Evolutionary conservation across 768 basidiomycete species (phyloP), one percentile per base, ranked within the genome.

Genomic region (Pleurotus giganteus): DNA sequence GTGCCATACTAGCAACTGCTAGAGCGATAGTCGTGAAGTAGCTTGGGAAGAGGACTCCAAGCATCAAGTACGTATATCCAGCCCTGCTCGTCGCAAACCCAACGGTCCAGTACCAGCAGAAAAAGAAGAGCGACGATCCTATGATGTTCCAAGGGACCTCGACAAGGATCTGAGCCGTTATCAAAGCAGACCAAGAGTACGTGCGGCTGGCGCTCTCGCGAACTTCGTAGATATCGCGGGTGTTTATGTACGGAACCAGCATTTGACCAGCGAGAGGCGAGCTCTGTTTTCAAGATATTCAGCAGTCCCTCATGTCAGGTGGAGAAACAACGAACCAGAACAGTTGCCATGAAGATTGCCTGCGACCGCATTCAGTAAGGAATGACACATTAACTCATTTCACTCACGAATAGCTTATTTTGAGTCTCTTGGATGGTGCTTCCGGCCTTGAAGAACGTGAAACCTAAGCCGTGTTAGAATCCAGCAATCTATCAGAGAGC

Each of bases 101-200:
- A 47, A 86, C 82, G 4, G 85, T 84, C 81, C 82, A 87, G 67
- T 78, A 88, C 86, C 86, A 89, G 60, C 78, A 81, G 50, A 85
- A 60, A 71, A 81, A 89, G 68, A 84, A 77, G 11, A 88, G 53
- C 0, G 76, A 71, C 1, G 84, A 81, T 27, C 80, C 79, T 3
- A 82, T 6, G 32, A 86, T 75, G 57, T 85, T 85, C 80, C 81
- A 85, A 1, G 84, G 84, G 0, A 85, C 49, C 57, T 85, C 85
- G 3, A 80, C 73, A 7, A 85, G 59, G 42, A 86, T 69, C 61
- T 81, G 79, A 0, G 83, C 73, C 0, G 81, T 78, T 23, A 84
- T 58, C 15, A 85, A 70, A 0, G 83, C 81, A 0, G 77, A 73
- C 86, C 85, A 88, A 28, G 52, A 53, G 36, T 88, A 88, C 71